A percentile compares a stretch with the other conserved stretches of the same genome.
These are phyloP conservation scores for Mucor ambiguus DNA, from an alignment of 371 early-diverging fungal species.

Conservation along the genomic window DNA sequence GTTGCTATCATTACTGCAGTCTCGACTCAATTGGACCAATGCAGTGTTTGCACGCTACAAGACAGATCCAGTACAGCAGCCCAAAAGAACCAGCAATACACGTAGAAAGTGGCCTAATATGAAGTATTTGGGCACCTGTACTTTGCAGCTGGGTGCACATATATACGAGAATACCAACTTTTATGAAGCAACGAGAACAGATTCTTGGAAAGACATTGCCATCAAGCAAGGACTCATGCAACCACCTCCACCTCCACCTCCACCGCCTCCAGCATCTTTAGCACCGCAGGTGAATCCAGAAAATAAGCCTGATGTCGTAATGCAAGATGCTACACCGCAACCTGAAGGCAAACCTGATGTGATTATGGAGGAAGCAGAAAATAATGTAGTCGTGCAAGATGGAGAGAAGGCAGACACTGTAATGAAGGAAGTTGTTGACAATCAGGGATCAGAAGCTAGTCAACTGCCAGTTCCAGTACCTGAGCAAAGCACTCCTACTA, in stretches of 20 bases:
- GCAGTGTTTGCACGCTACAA: slow-evolving; percentile 43
- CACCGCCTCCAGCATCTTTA: neutral
- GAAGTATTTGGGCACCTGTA: slow-evolving; percentile 37
- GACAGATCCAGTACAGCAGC: slow-evolving; percentile 40
- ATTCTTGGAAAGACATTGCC: slow-evolving; percentile 27
- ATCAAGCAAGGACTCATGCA: slow-evolving; percentile 2
- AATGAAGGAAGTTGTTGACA: neutral
- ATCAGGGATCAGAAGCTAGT: neutral
- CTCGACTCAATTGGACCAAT: slow-evolving; percentile 46
- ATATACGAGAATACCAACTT: slow-evolving; percentile 39
- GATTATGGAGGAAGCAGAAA: neutral
- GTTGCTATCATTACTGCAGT: slow-evolving; percentile 45
- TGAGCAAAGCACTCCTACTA: neutral
- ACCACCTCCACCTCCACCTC: neutral
- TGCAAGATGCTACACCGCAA: neutral
- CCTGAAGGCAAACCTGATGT: neutral
- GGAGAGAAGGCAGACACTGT: neutral
- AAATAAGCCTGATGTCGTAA: neutral
- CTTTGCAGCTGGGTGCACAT: slow-evolving; percentile 46
- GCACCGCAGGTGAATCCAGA: neutral
- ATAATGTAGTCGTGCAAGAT: neutral
- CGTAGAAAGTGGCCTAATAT: slow-evolving; percentile 50
- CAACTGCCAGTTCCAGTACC: neutral
- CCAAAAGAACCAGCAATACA: slow-evolving; percentile 31
- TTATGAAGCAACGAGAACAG: slow-evolving; percentile 41